These are phyloP conservation scores for Delonix regia DNA, from an alignment of 306 rosid species.

Conservation along the genomic window DNA sequence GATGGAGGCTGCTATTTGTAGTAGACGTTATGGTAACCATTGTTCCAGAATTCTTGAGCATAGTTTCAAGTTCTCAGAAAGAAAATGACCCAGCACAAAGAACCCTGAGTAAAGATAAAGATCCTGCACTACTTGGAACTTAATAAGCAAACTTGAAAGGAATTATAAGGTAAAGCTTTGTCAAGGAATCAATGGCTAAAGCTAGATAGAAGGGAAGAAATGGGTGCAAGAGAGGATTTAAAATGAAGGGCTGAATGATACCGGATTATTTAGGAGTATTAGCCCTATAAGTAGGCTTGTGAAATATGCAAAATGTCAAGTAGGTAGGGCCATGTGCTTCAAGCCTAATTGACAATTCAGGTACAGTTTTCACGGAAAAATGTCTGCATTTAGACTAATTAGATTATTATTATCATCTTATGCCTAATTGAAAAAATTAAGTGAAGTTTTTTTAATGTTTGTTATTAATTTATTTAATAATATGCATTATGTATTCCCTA, in stretches of 20 bases:
- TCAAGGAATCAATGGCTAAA: conserved; percentile 24
- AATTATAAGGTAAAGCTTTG: conserved; percentile 21
- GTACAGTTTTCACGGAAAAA: conserved; percentile 18
- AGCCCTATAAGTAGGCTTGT: conserved; percentile 52
- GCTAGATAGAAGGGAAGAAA: not conserved
- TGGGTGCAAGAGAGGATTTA: conserved; percentile 13
- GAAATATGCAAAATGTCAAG: conserved; percentile 43
- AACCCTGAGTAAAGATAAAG: conserved; percentile 19
- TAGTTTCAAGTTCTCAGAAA: conserved; percentile 31
- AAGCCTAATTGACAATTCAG: conserved; percentile 34
- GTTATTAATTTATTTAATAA: no score
- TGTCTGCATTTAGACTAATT: not conserved
- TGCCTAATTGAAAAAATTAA: not conserved
- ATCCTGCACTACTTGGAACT: conserved; percentile 10
- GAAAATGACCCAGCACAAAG: conserved; percentile 25
- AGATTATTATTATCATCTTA: not conserved
- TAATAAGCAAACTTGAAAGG: conserved; percentile 18
- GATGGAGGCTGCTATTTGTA: conserved; percentile 38
- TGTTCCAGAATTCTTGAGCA: conserved; percentile 29
- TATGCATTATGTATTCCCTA: no score
- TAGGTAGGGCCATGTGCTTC: conserved; percentile 55
- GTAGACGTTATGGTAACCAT: conserved; percentile 53
- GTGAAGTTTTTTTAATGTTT: no score
- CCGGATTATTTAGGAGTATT: conserved; percentile 26
- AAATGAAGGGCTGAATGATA: conserved; percentile 38